Evolutionary conservation across 495 filamentous ascomycete genomes (phyloP).

Genomic region (Aspergillus avenaceus): DNA sequence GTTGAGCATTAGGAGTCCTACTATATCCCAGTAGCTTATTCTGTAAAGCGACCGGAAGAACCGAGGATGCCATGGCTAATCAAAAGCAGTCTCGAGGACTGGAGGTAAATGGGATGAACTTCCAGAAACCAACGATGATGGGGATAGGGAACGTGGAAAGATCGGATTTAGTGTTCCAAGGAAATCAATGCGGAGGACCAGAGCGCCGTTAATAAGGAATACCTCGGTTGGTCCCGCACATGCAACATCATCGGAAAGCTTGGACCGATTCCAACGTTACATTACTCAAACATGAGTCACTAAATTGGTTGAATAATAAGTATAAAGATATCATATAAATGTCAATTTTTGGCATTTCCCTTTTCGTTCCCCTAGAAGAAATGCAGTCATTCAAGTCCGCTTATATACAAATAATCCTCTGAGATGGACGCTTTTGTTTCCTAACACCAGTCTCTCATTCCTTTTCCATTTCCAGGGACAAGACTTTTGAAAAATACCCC

Average conservation of each 20-base stretch:
- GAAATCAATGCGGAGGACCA: background rate
- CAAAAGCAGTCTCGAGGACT: background rate
- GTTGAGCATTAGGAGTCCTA: slow-evolving; percentile 52
- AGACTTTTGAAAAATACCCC: slow-evolving; percentile 37
- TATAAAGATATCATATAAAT: slow-evolving; percentile 26
- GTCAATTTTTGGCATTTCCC: background rate
- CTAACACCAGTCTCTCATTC: slow-evolving; percentile 28
- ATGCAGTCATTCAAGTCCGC: slow-evolving; percentile 16
- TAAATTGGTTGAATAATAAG: slow-evolving; percentile 8
- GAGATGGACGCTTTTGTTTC: slow-evolving; percentile 23
- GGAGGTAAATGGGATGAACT: slow-evolving; percentile 4
- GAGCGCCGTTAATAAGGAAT: background rate
- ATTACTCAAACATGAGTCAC: too few species aligned
- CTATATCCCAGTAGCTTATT: slow-evolving; percentile 40
- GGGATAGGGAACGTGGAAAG: slow-evolving; percentile 7
- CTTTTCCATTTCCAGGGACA: slow-evolving; percentile 22
- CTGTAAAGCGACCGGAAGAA: slow-evolving; percentile 36
- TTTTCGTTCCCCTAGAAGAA: slow-evolving; percentile 7
- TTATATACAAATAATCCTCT: slow-evolving; percentile 39
- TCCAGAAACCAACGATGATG: slow-evolving; percentile 14
- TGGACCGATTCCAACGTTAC: background rate
- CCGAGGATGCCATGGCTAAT: slow-evolving; percentile 31
- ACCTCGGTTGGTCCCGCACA: slow-evolving; percentile 22
- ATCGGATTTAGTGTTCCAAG: slow-evolving; percentile 9
- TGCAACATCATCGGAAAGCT: slow-evolving; percentile 6